Conservation (phyloP, 306 rosid genomes). For the Sesbania bispinosa region DNA sequence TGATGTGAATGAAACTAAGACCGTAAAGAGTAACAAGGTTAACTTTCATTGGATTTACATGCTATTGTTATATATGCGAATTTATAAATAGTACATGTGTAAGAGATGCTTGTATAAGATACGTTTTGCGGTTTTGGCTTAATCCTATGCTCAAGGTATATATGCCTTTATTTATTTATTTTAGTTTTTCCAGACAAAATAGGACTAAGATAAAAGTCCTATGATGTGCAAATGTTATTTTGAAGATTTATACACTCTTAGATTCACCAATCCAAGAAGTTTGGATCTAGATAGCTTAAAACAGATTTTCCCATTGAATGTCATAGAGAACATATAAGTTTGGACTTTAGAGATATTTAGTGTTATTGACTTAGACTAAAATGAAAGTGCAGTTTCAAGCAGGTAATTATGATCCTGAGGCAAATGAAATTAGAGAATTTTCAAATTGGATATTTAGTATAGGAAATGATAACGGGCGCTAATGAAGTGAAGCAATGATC, state of each 20-base stretch:
- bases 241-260: background rate
- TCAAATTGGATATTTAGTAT: background rate
- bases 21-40: background rate
- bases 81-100: background rate
- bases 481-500: background rate
- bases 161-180: background rate
- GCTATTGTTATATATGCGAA: background rate
- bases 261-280: background rate
- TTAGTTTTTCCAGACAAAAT: background rate
- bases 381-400: background rate
- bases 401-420: background rate
- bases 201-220: background rate
- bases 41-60: background rate
- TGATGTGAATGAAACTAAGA: conserved; percentile 1
- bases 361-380: background rate
- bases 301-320: background rate
- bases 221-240: background rate
- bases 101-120: background rate
- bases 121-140: background rate
- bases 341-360: background rate
- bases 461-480: background rate
- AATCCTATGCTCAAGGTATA: background rate
- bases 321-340: background rate
- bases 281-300: background rate
- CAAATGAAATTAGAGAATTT: background rate